These are phyloP conservation scores for Aspergillus tanneri DNA, from an alignment of 2,329 filamentous ascomycete genomes.

Conservation along the genomic window DNA sequence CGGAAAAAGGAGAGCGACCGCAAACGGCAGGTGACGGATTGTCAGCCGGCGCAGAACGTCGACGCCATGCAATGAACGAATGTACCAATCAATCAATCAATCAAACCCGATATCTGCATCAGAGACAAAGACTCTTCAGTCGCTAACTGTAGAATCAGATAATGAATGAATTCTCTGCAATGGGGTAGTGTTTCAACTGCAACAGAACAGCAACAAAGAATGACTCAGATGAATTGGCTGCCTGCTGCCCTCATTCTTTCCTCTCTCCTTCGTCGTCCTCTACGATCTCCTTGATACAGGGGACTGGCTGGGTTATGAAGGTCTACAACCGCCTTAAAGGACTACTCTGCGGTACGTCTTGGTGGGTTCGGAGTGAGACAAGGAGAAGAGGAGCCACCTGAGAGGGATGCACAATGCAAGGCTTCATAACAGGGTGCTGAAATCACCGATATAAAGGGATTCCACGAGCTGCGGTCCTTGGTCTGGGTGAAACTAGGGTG, in stretches of 20 bases:
- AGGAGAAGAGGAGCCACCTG: slow-evolving; percentile 9
- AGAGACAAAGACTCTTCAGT: too few species aligned
- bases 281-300: slow-evolving; percentile 14
- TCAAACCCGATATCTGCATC: too few species aligned
- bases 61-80: background rate
- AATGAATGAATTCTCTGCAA: slow-evolving; percentile 7
- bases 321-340: slow-evolving; percentile 2
- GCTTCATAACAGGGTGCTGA: slow-evolving; percentile 1
- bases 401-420: slow-evolving; percentile 16
- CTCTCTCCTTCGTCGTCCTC: slow-evolving; percentile 4
- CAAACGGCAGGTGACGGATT: too few species aligned
- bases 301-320: slow-evolving; percentile 14
- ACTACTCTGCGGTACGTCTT: background rate
- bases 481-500: slow-evolving; percentile 4
- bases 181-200: background rate
- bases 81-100: slow-evolving; percentile 5
- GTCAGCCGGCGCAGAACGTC: background rate
- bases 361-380: slow-evolving; percentile 10
- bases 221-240: slow-evolving; percentile 4
- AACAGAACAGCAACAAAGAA: slow-evolving; percentile 6
- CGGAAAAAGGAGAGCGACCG: slow-evolving; percentile 16
- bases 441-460: slow-evolving; percentile 1
- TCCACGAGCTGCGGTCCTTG: background rate
- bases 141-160: too few species aligned
- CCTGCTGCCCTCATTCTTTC: slow-evolving; percentile 15